Percentiles rank a stretch among this genome's conserved stretches.
Conservation (phyloP, 2,329 filamentous ascomycete species). For the Ramularia endophylla region DNA sequence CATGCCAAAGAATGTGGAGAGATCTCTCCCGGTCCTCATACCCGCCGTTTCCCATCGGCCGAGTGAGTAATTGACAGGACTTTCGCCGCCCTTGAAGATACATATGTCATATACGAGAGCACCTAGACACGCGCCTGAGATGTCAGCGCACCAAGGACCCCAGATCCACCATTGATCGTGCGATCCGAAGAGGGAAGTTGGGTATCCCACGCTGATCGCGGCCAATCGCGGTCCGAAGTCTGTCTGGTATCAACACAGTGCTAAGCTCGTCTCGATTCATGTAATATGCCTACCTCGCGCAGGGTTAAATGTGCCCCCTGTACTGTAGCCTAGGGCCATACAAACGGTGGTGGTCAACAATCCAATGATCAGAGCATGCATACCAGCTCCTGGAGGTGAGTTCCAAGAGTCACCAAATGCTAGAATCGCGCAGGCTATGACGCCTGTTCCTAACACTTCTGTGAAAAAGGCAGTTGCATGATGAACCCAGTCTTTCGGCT, state of each 20-base stretch:
- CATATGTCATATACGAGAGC: conserved; percentile 45
- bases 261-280: too few relatives aligned
- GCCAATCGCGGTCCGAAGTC: conserved; percentile 49
- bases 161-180: conserved; percentile 43
- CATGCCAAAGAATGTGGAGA: conserved; percentile 16
- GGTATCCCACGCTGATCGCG: conserved; percentile 41
- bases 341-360: conserved; percentile 34
- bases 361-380: conserved; percentile 47
- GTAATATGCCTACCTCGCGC: too few relatives aligned
- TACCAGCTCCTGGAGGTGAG: conserved; percentile 40
- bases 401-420: conserved; percentile 27
- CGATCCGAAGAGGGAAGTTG: conserved; percentile 27
- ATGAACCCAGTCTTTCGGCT: conserved; percentile 22
- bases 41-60: conserved; percentile 20
- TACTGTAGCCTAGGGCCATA: conserved; percentile 43
- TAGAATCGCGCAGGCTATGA: conserved; percentile 41
- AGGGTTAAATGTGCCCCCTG: conserved; percentile 45
- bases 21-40: conserved; percentile 15
- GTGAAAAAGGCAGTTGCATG: conserved; percentile 42
- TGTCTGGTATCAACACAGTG: too few relatives aligned
- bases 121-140: conserved; percentile 39
- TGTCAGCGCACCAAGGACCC: conserved; percentile 38
- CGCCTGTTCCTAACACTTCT: conserved; percentile 30
- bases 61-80: conserved; percentile 45
- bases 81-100: conserved; percentile 46